Base-by-base conservation (phyloP, 2,329 filamentous ascomycete species). In the Cercospora janseana region DNA sequence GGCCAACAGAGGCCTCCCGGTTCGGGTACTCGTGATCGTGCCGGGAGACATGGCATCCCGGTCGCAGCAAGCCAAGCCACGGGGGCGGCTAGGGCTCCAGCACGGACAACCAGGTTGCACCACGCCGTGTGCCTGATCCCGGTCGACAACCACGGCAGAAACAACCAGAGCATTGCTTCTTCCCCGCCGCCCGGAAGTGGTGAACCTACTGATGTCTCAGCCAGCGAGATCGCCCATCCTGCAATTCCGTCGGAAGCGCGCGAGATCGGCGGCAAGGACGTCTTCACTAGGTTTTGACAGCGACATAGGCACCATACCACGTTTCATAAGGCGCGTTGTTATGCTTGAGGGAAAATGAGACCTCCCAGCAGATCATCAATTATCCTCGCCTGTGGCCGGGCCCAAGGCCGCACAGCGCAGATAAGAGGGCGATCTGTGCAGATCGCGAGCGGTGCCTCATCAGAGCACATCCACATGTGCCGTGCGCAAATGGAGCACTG, bases 241-340 rank as follows among this genome's bases (percentile, higher is more conserved):
- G 51, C 51, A 53, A 45, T 49, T 40, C 48, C 16, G 51, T 27
- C 51, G 45, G 41, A 46, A 29, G 15, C 24, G 27, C 26, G 38
- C 20, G 44, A 35, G 50, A 37, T 34, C 42, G 42, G 20, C 42
- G 9, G 18, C 21, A 20, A 13, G n/a, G 20, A 9, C 16, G 4
- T 10, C 8, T n/a, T 46, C 21, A 32, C 29, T 34, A 46, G 13
- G 1, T 46, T 12, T 15, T 26, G 29, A 26, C 29, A 37, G 29
- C 21, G 24, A 26, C 29, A 4, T 34, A 12, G 31, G 16, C 9
- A 31, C 9, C n/a, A 18, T 6, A n/a, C n/a, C 28, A 8, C 26
- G 40, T 43, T 43, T 28, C 24, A 28, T 31, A 16, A 43, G 18
- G 40, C 26, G 40, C 23, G 13, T 41, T 24, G n/a, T 15, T 41